Evolutionary conservation across 2,329 filamentous ascomycete genomes (phyloP), one percentile per base, ranked within the genome.

Genomic region (Fusarium sarcochroum): DNA sequence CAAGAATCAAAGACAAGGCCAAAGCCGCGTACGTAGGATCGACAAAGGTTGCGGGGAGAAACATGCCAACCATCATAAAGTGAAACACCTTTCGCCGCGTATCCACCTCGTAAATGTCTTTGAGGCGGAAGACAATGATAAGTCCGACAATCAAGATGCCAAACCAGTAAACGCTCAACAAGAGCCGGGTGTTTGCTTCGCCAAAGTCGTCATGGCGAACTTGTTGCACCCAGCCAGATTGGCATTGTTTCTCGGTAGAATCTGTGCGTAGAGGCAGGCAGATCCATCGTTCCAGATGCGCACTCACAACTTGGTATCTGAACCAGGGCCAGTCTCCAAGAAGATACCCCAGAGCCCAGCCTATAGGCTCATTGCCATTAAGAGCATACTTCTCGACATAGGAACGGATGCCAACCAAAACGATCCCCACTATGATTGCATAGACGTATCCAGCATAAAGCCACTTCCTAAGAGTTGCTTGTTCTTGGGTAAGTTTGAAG

Each of bases 41-140:
- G 67, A 98, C 82, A 76, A 90, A 98, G 3, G 91, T 92, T 2
- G 93, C 89, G 0, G 96, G 94, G 3, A 98, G 85, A 57, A 99
- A 90, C 93, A 99, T 98, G 57, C 90, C 89, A 9, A 98, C 95
- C 92, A 98, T 98, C 86, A 95, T 97, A 71, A 97, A 97, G 79
- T 99, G 96, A 78, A 99, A 99, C 23, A 98, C 93, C 79, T 99
- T 99, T 50, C 96, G 90, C 49, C 96, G 89, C 2, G 96, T 99
- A 80, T 99, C 96, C 46, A 99, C 95, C 80, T 98, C 94, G 70
- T 92, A 94, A 49, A 93, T 83, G 5, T 89, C 84, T 40, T 91
- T 92, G 37, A 97, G 86, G 41, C 86, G 88, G 52, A 96, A 88
- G 9, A 98, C 93, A 6, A 92, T 84, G 11, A 89, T 81, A 35